Evolutionary conservation across 306 rosid species (phyloP).

Genomic region (Gynostemma pentaphyllum): DNA sequence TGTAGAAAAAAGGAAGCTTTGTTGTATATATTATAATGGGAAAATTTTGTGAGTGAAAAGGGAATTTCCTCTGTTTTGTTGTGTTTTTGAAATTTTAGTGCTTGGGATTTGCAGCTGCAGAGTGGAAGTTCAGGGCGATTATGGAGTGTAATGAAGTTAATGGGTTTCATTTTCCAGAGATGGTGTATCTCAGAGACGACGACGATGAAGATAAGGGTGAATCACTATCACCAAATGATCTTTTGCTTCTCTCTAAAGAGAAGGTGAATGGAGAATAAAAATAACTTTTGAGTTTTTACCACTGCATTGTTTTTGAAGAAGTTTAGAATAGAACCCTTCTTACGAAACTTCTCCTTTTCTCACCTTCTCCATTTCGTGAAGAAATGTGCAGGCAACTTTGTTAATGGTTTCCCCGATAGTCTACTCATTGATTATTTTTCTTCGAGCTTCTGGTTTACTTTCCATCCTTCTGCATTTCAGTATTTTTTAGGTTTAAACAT

Average conservation of each 20-base stretch:
- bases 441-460: neutral
- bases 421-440: neutral
- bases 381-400: neutral
- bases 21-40: neutral
- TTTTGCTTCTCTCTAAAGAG: slow-evolving; percentile 63
- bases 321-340: neutral
- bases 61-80: neutral
- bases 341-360: neutral
- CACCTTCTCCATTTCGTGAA: neutral
- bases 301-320: neutral
- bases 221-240: slow-evolving; percentile 56
- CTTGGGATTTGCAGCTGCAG: slow-evolving; percentile 33
- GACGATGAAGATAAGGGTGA: slow-evolving; percentile 23
- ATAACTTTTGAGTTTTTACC: neutral
- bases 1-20: neutral
- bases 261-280: slow-evolving; percentile 31
- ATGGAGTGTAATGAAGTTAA: slow-evolving; percentile 47
- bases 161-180: slow-evolving; percentile 62
- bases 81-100: neutral
- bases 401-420: neutral
- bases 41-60: too few relatives aligned
- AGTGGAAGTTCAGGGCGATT: slow-evolving; percentile 56
- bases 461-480: too few relatives aligned
- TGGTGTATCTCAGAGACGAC: slow-evolving; percentile 22
- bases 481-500: neutral